Evolutionary conservation across 2,329 filamentous ascomycete genomes (phyloP).

Genomic region (Blumeria graminis): DNA sequence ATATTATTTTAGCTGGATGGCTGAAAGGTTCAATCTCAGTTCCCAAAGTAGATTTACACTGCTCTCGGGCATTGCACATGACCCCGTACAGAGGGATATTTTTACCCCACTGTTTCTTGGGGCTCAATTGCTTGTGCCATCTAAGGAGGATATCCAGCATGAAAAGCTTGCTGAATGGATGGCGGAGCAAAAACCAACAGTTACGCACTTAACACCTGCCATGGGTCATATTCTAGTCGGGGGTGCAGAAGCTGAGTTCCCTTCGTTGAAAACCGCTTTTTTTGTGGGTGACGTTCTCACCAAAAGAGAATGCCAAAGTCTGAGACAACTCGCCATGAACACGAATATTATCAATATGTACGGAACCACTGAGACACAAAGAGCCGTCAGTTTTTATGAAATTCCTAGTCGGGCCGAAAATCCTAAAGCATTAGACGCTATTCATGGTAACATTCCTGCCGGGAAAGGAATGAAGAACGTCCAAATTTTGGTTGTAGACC

Average conservation of each 20-base stretch:
- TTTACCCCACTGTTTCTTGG: conserved; percentile 80
- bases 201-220: conserved; percentile 77
- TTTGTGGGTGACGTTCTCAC: conserved; percentile 84
- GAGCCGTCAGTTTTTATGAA: conserved; percentile 63
- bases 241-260: conserved; percentile 53
- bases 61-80: conserved; percentile 64
- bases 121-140: conserved; percentile 53
- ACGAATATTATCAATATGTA: conserved; percentile 66
- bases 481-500: conserved; percentile 64
- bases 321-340: conserved; percentile 57
- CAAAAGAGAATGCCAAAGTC: conserved; percentile 51
- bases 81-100: conserved; percentile 49
- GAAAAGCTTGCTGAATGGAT: conserved; percentile 82
- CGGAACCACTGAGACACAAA: conserved; percentile 65
- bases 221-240: conserved; percentile 94
- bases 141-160: conserved; percentile 64
- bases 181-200: conserved; percentile 44
- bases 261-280: conserved; percentile 53
- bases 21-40: conserved; percentile 51
- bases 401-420: conserved; percentile 42
- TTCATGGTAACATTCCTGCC: conserved; percentile 58
- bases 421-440: conserved; percentile 34
- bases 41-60: conserved; percentile 56
- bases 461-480: conserved; percentile 75
- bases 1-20: conserved; percentile 88